Conservation (phyloP, 805 yeast species). For the Candida dendrica region DNA sequence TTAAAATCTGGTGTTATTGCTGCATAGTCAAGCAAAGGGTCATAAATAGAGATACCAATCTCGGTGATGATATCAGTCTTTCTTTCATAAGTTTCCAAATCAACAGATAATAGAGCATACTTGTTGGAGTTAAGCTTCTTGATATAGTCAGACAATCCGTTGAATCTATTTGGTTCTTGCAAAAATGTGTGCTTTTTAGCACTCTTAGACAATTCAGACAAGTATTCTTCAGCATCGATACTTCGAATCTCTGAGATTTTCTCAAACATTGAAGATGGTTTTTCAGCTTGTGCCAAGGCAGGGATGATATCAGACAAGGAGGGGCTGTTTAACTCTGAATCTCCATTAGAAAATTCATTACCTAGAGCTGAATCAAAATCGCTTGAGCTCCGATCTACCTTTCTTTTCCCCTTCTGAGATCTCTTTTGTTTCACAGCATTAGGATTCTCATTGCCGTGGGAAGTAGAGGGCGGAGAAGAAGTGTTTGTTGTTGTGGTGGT, state of each 20-base stretch:
- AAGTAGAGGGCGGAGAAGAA: no score
- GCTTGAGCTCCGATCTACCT: no score
- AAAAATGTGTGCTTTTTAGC: slow-evolving; percentile 11
- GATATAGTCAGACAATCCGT: slow-evolving; percentile 4
- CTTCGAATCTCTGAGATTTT: not conserved
- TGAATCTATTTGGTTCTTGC: slow-evolving; percentile 2
- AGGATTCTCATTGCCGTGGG: no score
- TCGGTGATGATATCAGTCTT: slow-evolving; percentile 40
- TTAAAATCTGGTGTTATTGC: slow-evolving; percentile 33
- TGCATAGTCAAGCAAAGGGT: slow-evolving; percentile 38
- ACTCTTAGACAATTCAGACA: slow-evolving; percentile 1
- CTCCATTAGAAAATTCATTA: no score
- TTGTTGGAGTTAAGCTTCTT: slow-evolving; percentile 6
- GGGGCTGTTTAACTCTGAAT: no score
- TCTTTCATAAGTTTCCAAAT: slow-evolving; percentile 51
- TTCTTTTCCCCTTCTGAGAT: no score
- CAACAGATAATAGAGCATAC: slow-evolving; percentile 32
- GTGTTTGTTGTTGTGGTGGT: no score
- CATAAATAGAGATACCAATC: slow-evolving; percentile 50
- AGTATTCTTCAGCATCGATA: not conserved
- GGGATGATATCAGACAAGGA: no score
- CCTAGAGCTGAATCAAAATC: no score
- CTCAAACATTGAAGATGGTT: not conserved
- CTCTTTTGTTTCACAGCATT: no score
- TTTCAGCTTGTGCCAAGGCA: not conserved